Evolutionary conservation across 2,329 filamentous ascomycete species (phyloP), one percentile per base, ranked within the genome.

Genomic region (Pseudopithomyces chartarum): DNA sequence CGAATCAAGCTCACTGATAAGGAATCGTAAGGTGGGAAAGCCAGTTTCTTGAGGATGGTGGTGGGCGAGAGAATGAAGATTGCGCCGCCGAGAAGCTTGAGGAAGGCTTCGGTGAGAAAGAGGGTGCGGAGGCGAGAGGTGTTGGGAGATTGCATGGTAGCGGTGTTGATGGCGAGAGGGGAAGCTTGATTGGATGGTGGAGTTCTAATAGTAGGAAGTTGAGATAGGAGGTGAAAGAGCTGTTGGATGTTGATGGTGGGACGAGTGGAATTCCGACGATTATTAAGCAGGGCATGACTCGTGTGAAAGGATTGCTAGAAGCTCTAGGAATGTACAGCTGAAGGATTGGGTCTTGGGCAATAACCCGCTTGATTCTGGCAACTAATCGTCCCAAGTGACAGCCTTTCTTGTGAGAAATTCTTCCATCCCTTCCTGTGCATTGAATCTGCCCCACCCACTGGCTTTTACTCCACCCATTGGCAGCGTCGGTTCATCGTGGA

Each of bases 371-470:
- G 5, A 29, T 29, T 29, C 26, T 4, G 8, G 10, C 12, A 8
- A 6, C 32, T 52, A 60, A 51, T 54, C 55, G 54, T 61, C 55
- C 58, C 50, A 61, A 1, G 58, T 61, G 29, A 61, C 55, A n/a
- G 29, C 55, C 43, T 56, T 58, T 19, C 42, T 54, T 2, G 46
- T 26, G 1, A 61, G 34, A 47, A 58, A 61, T 39, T 61, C 59
- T n/a, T 61, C 51, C 46, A 58, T 51, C 3, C 59, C 56, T 33
- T 59, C 50, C 15, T n/a, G 33, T 5, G 56, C 56, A 51, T 59
- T 59, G 39, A 65, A 65, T 36, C 59, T 34, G 3, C 61, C 61
- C 60, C 55, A 62, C n/a, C 63, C 59, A 40, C 45, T 54, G n/a
- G 38, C 44, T 36, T 64, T 66, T 5, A 55, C 52, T 0, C 58